Evolutionary conservation across 768 basidiomycete species (phyloP).

Genomic region (Lentinula raphanica): DNA sequence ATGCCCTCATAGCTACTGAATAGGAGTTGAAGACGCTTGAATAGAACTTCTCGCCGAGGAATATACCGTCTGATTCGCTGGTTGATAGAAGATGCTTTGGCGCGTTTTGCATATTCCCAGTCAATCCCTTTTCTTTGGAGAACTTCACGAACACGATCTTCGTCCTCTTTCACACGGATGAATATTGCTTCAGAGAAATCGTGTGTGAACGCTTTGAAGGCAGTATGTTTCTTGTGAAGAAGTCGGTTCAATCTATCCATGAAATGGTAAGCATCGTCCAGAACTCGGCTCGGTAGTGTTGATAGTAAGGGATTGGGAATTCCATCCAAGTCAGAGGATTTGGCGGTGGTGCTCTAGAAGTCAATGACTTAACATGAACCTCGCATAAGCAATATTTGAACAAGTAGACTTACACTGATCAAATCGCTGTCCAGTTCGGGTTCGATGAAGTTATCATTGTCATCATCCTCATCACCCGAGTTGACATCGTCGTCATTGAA

Average conservation of each 20-base stretch:
- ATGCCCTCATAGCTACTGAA: neutral
- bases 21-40: neutral
- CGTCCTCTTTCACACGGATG: constrained; percentile 10
- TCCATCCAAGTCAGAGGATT: neutral
- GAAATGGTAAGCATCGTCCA: constrained; percentile 10
- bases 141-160: constrained; percentile 1
- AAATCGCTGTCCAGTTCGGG: no score
- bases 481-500: no score
- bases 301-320: no score
- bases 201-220: constrained; percentile 9
- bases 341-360: neutral
- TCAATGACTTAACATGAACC: neutral
- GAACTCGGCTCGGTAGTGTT: constrained; percentile 4
- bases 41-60: neutral
- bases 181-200: constrained; percentile 7
- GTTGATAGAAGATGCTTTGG: neutral
- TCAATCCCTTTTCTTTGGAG: constrained; percentile 5
- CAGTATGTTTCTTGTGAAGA: constrained; percentile 9
- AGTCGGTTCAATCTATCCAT: constrained; percentile 4
- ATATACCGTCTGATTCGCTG: neutral
- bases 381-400: neutral
- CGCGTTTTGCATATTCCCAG: neutral
- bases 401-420: no score
- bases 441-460: no score
- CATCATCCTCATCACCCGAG: no score